Evolutionary conservation across 129 eudicot species (phyloP), one percentile per base, ranked within the genome.

Genomic region (Lonicera japonica): DNA sequence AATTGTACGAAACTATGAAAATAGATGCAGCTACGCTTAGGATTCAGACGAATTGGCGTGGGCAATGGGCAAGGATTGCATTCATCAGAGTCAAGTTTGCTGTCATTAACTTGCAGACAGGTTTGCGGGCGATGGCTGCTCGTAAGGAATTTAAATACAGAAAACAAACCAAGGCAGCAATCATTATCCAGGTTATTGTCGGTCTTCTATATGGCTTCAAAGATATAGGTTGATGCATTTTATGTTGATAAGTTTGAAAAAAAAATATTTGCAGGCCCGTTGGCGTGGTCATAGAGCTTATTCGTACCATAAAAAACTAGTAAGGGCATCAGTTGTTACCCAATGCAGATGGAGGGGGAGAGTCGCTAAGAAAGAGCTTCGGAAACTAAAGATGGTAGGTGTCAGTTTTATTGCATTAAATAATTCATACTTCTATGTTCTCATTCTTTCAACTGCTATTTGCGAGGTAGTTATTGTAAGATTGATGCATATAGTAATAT

Each of bases 281-380:
- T 88, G 95, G 96, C 89, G 83, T 57, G 80, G 96, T 82, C 83
- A 88, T 72, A 78, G 81, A 74, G 86, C 77, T 23, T 66, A 38
- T 62, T 66, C 79, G 17, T 78, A 85, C 70, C 78, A 77, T 70
- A 84, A 78, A 81, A 92, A 77, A 67, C 87, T 87, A 70, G 84
- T 75, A 72, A 57, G 70, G 66, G 86, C 95, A 45, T 77, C 87
- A 53, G 64, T 92, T 73, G 54, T 80, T 55, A 76, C 95, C 25
- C 98, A 92, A 76, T 84, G 95, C 72, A 78, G 98, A 80, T 92
- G 98, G 98, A 92, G 91, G 73, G 87, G 95, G 60, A 80, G 82
- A 56, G 25, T 77, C 55, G 95, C 86, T 59, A 83, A 73, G 74
- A 84, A 59, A 79, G 96, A 92, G 84, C 96, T 92, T 71, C 83